Conservation (phyloP, 148 eudicot species). For the Rhododendron griersonianum region DNA sequence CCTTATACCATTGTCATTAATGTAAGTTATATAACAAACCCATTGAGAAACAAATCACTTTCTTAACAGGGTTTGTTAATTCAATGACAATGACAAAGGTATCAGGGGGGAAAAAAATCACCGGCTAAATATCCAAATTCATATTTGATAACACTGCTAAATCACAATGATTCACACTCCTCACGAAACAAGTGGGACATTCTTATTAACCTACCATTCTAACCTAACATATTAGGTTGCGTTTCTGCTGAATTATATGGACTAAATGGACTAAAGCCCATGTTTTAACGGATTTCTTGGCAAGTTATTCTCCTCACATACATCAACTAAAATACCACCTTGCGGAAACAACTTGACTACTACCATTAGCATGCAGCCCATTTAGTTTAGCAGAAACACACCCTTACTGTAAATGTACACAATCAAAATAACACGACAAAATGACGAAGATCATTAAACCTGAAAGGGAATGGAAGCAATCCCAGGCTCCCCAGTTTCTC, state of each 20-base stretch:
- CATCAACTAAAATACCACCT: background rate
- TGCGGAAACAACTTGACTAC: background rate
- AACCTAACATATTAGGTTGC: background rate
- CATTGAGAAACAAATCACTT: background rate
- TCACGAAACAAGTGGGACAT: background rate
- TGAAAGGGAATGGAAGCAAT: constrained; percentile 57
- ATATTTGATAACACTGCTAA: no score
- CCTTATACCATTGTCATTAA: background rate
- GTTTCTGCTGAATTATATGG: background rate
- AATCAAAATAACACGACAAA: background rate
- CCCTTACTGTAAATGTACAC: background rate
- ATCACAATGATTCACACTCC: background rate
- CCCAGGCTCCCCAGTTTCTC: constrained; percentile 51
- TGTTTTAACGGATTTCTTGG: background rate
- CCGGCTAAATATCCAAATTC: background rate
- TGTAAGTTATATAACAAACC: background rate
- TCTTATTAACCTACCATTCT: background rate
- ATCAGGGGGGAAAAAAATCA: background rate
- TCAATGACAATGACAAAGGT: background rate
- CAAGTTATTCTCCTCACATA: background rate
- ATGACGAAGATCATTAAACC: constrained; percentile 27
- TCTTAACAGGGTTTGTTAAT: background rate
- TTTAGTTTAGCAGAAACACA: background rate
- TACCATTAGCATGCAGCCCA: background rate
- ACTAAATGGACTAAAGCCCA: background rate